Conservation (phyloP, 495 filamentous ascomycete species). For the Penicillium pancosmium region DNA sequence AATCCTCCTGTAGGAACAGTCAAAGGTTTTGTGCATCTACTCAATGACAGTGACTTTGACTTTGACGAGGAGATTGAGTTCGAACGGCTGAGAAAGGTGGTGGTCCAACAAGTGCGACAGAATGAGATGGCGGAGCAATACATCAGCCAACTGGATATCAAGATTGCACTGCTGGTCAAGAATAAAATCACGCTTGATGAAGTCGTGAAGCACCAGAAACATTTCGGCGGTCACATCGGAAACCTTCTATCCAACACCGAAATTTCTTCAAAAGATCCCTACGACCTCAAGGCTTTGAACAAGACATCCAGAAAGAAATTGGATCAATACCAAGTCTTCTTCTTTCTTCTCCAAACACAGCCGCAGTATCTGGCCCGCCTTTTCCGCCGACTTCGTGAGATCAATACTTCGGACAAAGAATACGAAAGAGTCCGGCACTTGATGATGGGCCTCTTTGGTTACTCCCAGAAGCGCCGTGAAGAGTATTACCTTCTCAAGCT, state of each 20-base stretch:
- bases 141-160: constrained; percentile 97
- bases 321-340: constrained; percentile 95
- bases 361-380: constrained; percentile 89
- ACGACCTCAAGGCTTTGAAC: constrained; percentile 96
- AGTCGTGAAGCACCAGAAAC: constrained; percentile 95
- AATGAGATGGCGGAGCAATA: constrained; percentile 98
- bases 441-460: constrained; percentile 96
- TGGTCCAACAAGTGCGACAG: constrained; percentile 94
- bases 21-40: constrained; percentile 95
- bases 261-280: constrained; percentile 87
- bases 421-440: constrained; percentile 87
- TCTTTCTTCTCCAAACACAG: constrained; percentile 97
- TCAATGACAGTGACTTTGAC: constrained; percentile 98
- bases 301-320: constrained; percentile 93
- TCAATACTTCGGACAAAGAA: constrained; percentile 87
- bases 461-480: constrained; percentile 93
- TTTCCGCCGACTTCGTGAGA: constrained; percentile 81
- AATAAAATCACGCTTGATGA: constrained; percentile 99
- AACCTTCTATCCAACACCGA: constrained; percentile 83
- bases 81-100: constrained; percentile 86
- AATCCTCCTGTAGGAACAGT: constrained; percentile 96
- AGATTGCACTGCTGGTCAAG: constrained; percentile 97
- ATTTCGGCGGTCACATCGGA: constrained; percentile 90
- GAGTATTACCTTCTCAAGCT: constrained; percentile 97
- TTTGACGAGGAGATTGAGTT: constrained; percentile 99